A percentile compares a stretch with the other conserved stretches of the same genome.
phyloP scores from a whole-genome alignment of 495 filamentous ascomycete genomes.

The Tricharina praecox region DNA sequence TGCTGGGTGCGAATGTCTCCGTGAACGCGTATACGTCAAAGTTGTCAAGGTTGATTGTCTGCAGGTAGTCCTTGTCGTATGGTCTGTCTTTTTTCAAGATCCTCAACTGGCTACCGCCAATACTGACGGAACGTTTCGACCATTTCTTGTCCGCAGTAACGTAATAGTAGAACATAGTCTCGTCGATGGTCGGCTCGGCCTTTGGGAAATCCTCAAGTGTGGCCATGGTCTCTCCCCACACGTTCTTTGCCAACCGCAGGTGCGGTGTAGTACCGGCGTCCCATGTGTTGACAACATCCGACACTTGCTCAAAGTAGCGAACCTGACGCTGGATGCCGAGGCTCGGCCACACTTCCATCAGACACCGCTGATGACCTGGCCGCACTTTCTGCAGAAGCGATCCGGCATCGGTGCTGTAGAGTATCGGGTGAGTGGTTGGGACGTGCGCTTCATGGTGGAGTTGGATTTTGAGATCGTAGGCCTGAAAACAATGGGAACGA shows the following conservation, averaged over 20 bases:
- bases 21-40: constrained; percentile 79
- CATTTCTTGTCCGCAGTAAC: constrained; percentile 62
- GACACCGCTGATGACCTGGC: constrained; percentile 29
- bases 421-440: constrained; percentile 6
- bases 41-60: constrained; percentile 76
- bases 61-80: constrained; percentile 43
- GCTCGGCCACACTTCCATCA: constrained; percentile 58
- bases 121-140: constrained; percentile 67
- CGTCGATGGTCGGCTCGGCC: constrained; percentile 42
- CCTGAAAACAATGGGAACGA: background rate
- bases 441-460: constrained; percentile 1
- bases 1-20: constrained; percentile 40
- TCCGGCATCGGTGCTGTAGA: constrained; percentile 16
- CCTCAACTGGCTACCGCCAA: constrained; percentile 60
- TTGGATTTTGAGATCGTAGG: background rate
- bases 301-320: constrained; percentile 70
- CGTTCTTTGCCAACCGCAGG: constrained; percentile 31
- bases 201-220: constrained; percentile 37
- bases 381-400: constrained; percentile 14
- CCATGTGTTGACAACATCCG: constrained; percentile 89
- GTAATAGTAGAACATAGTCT: constrained; percentile 61
- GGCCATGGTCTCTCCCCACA: constrained; percentile 28
- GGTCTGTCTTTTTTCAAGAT: constrained; percentile 50
- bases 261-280: constrained; percentile 40
- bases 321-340: constrained; percentile 72